These are phyloP conservation scores for Pneumocystis sp. DNA, from an alignment of 1,139 yeast genomes.

Conservation along the genomic window DNA sequence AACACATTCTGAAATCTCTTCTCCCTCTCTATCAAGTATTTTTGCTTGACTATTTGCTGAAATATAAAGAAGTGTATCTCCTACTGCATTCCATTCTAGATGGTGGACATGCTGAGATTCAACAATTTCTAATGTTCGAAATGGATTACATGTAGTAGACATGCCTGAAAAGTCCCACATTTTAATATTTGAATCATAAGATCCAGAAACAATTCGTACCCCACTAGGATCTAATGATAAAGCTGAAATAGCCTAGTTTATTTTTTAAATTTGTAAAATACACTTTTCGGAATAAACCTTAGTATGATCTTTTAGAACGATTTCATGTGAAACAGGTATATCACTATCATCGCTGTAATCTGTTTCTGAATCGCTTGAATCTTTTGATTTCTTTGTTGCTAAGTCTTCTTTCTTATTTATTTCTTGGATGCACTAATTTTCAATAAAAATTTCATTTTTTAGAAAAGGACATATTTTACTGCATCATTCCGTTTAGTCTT, in stretches of 20 bases:
- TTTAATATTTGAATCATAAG: constrained; percentile 21
- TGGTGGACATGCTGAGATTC: constrained; percentile 21
- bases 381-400: neutral
- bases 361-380: neutral
- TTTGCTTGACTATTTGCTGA: constrained; percentile 20
- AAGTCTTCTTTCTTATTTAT: neutral
- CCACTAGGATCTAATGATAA: constrained; percentile 24
- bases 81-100: constrained; percentile 18
- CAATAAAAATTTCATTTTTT: neutral
- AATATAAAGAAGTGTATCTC: constrained; percentile 19
- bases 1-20: constrained; percentile 19
- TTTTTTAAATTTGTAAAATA: neutral
- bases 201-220: constrained; percentile 21
- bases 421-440: neutral
- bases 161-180: constrained; percentile 27
- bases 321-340: constrained; percentile 23
- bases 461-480: neutral
- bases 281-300: constrained; percentile 8
- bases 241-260: constrained; percentile 17
- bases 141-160: constrained; percentile 19
- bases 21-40: constrained; percentile 12
- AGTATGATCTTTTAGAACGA: constrained; percentile 20
- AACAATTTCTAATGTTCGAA: constrained; percentile 22
- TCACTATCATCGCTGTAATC: constrained; percentile 18
- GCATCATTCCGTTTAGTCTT: constrained; percentile 2